Conservation (phyloP, 345 rosid genomes). For the Bruguiera parviflora region DNA sequence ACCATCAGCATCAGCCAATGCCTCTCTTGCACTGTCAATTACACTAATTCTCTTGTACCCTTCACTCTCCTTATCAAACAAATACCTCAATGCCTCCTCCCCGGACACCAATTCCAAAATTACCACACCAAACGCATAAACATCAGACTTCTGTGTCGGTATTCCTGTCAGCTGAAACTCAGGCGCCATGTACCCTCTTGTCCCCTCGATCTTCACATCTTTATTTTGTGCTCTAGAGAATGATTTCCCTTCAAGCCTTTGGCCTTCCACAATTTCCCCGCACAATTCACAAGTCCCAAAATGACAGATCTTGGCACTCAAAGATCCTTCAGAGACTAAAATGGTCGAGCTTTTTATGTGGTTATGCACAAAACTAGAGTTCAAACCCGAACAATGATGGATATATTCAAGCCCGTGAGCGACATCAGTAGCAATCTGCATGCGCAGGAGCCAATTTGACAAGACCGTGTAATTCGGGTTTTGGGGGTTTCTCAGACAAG, state of each 20-base stretch:
- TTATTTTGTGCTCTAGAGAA: slow-evolving; percentile 10
- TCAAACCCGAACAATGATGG: slow-evolving; percentile 19
- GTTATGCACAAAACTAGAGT: slow-evolving; percentile 21
- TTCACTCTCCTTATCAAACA: slow-evolving; percentile 11
- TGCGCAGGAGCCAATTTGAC: slow-evolving; percentile 24
- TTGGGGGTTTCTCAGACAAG: slow-evolving; percentile 26
- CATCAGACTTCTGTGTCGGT: slow-evolving; percentile 28
- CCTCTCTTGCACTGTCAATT: slow-evolving; percentile 25
- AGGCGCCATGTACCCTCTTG: slow-evolving; percentile 54
- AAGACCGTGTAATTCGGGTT: slow-evolving; percentile 20
- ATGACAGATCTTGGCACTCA: slow-evolving; percentile 31
- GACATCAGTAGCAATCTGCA: slow-evolving; percentile 28
- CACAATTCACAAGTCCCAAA: slow-evolving; percentile 31
- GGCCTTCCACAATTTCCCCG: slow-evolving; percentile 15
- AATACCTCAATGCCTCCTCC: slow-evolving; percentile 28
- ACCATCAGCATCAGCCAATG: slow-evolving; percentile 7
- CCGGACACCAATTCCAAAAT: slow-evolving; percentile 31
- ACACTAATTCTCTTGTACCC: slow-evolving; percentile 21
- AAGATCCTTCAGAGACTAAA: slow-evolving; percentile 14
- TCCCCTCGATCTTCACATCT: slow-evolving; percentile 40
- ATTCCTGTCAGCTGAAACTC: slow-evolving; percentile 34
- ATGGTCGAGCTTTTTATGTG: slow-evolving; percentile 24
- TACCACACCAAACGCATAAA: slow-evolving; percentile 35
- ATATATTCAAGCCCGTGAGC: slow-evolving; percentile 29
- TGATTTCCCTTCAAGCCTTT: background rate